Evolutionary conservation across 192 early-diverging fungal genomes (phyloP).

Genomic region (Entrophospora sp.): DNA sequence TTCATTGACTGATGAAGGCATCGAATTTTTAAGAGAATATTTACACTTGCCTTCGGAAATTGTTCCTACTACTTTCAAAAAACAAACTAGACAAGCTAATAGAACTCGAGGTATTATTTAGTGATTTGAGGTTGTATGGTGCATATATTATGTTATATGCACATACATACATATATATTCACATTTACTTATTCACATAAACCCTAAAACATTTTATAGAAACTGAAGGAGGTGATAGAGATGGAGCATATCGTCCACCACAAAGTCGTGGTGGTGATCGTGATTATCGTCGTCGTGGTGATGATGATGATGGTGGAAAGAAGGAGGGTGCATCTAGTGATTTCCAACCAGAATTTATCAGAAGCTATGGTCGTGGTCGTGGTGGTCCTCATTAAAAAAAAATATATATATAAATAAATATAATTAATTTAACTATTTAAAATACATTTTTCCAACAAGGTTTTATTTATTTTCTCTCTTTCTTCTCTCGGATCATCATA

Average conservation of each 20-base stretch:
- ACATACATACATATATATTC: neutral
- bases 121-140: slow-evolving; percentile 31
- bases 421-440: too few species aligned
- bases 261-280: slow-evolving; percentile 62
- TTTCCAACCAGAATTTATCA: slow-evolving; percentile 97
- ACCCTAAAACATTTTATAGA: slow-evolving; percentile 4
- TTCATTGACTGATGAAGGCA: slow-evolving; percentile 95
- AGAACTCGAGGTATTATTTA: slow-evolving; percentile 62
- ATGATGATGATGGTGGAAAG: slow-evolving; percentile 48
- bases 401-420: too few species aligned
- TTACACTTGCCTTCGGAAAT: slow-evolving; percentile 96
- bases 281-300: slow-evolving; percentile 79
- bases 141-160: neutral
- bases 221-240: slow-evolving; percentile 55
- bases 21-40: slow-evolving; percentile 94
- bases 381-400: neutral
- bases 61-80: slow-evolving; percentile 95
- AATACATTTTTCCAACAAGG: too few species aligned
- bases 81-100: slow-evolving; percentile 71
- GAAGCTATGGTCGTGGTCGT: slow-evolving; percentile 43
- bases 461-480: too few species aligned
- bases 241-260: slow-evolving; percentile 39
- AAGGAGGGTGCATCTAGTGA: slow-evolving; percentile 91
- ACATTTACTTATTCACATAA: neutral
- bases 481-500: too few species aligned